Percentiles rank a stretch among this genome's conserved stretches.
phyloP scores from a whole-genome alignment of 106 monocot genomes.

The Acorus gramineus region DNA sequence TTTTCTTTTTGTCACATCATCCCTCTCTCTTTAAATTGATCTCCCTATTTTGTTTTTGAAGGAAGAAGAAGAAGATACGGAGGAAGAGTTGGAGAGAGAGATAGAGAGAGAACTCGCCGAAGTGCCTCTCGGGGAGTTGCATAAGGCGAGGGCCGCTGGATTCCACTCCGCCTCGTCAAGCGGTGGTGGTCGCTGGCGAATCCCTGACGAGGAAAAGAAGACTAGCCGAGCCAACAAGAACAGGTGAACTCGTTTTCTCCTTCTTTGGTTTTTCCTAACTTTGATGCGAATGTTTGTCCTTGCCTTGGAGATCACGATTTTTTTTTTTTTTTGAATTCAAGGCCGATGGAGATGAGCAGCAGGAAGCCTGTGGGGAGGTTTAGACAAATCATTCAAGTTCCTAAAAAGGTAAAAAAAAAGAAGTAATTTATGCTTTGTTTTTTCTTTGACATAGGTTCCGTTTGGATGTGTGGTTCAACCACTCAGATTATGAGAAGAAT shows the following conservation, averaged over 20 bases:
- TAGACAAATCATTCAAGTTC: constrained; percentile 72
- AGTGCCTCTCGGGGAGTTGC: constrained; percentile 63
- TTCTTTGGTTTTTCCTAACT: neutral
- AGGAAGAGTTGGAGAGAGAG: constrained; percentile 22
- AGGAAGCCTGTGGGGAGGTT: constrained; percentile 52
- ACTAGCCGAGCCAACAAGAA: constrained; percentile 62
- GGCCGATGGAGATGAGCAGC: constrained; percentile 84
- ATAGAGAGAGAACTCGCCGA: constrained; percentile 62
- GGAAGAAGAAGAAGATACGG: too few species aligned
- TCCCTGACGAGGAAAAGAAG: constrained; percentile 11
- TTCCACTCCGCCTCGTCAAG: constrained; percentile 17
- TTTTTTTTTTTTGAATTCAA: constrained; percentile 8
- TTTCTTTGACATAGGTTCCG: too few species aligned
- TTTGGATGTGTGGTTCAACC: too few species aligned
- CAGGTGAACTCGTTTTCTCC: constrained; percentile 26
- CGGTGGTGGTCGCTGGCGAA: neutral
- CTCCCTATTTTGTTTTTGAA: too few species aligned
- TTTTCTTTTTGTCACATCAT: too few species aligned
- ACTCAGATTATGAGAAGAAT: too few species aligned
- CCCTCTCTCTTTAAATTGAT: too few species aligned
- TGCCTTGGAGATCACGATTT: neutral
- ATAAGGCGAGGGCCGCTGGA: constrained; percentile 68
- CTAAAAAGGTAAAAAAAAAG: constrained; percentile 55
- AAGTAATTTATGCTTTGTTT: neutral
- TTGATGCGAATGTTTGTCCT: neutral